Conservation (phyloP, 2,329 filamentous ascomycete species). For the Microsporum canis region DNA sequence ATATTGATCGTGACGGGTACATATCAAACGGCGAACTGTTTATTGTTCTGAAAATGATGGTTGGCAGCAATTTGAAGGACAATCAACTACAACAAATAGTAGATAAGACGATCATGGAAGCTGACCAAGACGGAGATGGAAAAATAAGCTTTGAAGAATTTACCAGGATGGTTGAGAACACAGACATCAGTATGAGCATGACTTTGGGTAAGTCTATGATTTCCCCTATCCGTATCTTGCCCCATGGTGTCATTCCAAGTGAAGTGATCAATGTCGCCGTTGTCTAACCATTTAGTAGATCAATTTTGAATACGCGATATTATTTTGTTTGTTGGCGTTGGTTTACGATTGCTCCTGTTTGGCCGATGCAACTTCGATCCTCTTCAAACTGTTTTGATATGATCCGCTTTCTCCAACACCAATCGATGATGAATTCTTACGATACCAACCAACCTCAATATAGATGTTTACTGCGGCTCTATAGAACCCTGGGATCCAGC, state of each 20-base stretch:
- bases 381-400: background rate
- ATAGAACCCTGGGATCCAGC: background rate
- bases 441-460: background rate
- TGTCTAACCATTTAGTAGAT: background rate
- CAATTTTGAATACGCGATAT: background rate
- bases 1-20: constrained; percentile 96
- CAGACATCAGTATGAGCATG: constrained; percentile 59
- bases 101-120: constrained; percentile 99
- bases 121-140: constrained; percentile 86
- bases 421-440: background rate
- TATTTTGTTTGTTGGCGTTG: background rate
- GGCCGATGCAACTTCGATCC: background rate
- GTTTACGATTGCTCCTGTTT: background rate
- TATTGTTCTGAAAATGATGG: constrained; percentile 99
- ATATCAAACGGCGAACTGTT: constrained; percentile 99
- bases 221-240: background rate
- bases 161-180: constrained; percentile 96
- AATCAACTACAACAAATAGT: constrained; percentile 98
- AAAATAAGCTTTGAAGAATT: constrained; percentile 99
- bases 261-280: background rate
- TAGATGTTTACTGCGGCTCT: background rate
- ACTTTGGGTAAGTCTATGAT: constrained; percentile 44
- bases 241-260: background rate
- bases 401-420: background rate
- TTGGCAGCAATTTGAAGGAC: constrained; percentile 96